phyloP scores from a whole-genome alignment of 2,329 filamentous ascomycete genomes.

The Colletotrichum coccodes region DNA sequence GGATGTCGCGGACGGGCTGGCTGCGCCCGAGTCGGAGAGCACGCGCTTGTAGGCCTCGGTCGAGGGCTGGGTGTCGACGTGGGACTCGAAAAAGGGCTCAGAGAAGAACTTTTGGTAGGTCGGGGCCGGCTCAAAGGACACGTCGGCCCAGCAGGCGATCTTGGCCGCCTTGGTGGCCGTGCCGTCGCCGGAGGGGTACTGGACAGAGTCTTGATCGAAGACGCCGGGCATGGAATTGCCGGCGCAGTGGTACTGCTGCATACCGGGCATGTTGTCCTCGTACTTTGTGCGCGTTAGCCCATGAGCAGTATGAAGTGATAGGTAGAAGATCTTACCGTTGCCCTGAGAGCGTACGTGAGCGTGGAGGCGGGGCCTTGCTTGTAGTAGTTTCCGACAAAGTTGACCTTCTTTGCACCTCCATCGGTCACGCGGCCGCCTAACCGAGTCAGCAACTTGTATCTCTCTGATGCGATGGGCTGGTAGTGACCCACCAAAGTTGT shows the following conservation, averaged over 20 bases:
- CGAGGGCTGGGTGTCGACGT: constrained; percentile 41
- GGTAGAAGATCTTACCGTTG: constrained; percentile 25
- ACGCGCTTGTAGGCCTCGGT: constrained; percentile 47
- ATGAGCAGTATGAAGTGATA: too few species aligned
- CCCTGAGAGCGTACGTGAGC: constrained; percentile 40
- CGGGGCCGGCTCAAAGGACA: constrained; percentile 39
- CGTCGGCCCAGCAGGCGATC: constrained; percentile 44
- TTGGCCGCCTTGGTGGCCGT: constrained; percentile 31
- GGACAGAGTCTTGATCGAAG: constrained; percentile 40
- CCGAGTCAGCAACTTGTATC: background rate
- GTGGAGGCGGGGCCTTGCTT: constrained; percentile 43
- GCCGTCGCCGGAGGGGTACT: constrained; percentile 39
- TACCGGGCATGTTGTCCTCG: constrained; percentile 44
- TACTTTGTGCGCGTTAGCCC: constrained; percentile 24
- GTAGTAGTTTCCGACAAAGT: constrained; percentile 46
- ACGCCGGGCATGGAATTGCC: constrained; percentile 44
- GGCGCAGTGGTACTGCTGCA: constrained; percentile 45
- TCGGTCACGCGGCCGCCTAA: constrained; percentile 41
- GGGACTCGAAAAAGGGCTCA: constrained; percentile 42
- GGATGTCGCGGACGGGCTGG: constrained; percentile 43
- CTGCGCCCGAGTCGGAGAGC: constrained; percentile 43
- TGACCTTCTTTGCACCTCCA: constrained; percentile 43
- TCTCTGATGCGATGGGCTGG: background rate
- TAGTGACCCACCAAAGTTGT: constrained; percentile 43
- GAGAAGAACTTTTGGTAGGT: constrained; percentile 43